phyloP scores from a whole-genome alignment of 2,329 filamentous ascomycete genomes.

The Orbilia brochopaga region DNA sequence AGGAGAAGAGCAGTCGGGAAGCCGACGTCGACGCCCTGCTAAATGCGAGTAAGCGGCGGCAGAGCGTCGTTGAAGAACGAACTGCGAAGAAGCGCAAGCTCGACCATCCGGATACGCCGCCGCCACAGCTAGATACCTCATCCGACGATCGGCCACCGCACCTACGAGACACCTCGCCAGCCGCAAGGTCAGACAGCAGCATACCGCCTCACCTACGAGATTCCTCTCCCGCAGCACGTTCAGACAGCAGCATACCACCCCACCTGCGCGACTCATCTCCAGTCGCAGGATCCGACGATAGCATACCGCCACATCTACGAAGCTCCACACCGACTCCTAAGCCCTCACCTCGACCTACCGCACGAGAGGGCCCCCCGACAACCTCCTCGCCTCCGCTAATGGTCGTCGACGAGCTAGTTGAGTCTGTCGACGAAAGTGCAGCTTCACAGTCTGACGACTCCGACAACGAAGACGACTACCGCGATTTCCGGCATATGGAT shows the following conservation, averaged over 20 bases:
- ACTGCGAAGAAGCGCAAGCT: constrained; percentile 37
- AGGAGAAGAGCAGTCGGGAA: neutral
- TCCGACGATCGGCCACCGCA: constrained; percentile 5
- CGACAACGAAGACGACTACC: constrained; percentile 34
- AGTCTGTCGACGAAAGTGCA: constrained; percentile 19
- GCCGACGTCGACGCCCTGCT: neutral
- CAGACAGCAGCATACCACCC: constrained; percentile 1
- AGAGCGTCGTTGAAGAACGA: constrained; percentile 20
- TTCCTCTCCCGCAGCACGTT: constrained; percentile 1
- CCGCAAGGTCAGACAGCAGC: constrained; percentile 2
- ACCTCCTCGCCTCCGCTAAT: constrained; percentile 21
- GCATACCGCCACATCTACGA: constrained; percentile 23
- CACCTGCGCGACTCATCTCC: constrained; percentile 10
- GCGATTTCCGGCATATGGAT: constrained; percentile 31
- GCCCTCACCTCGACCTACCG: neutral
- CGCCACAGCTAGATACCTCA: neutral
- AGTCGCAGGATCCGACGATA: constrained; percentile 15
- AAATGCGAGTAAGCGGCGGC: constrained; percentile 38
- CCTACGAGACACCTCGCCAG: constrained; percentile 16
- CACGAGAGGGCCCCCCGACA: neutral
- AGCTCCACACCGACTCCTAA: constrained; percentile 14
- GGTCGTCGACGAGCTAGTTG: neutral
- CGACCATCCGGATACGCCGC: neutral
- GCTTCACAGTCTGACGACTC: constrained; percentile 10
- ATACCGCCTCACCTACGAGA: constrained; percentile 23